A percentile compares a stretch with the other conserved stretches of the same genome.
Conservation (phyloP, 345 rosid genomes). For the Populus pruinosa region DNA sequence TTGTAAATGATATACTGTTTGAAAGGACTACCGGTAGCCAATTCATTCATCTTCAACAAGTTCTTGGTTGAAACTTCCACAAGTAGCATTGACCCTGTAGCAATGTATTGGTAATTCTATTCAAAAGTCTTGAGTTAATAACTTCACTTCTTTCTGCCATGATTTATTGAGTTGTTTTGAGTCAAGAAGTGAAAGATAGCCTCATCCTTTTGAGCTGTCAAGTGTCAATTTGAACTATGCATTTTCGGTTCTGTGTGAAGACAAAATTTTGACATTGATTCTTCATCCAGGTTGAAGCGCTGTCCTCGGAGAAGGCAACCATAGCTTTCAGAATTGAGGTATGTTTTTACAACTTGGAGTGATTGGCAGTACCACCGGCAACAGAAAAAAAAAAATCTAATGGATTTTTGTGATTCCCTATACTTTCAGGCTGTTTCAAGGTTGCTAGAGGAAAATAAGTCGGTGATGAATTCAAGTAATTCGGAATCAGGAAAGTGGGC, state of each 20-base stretch:
- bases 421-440: slow-evolving; percentile 64
- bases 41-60: neutral
- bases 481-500: slow-evolving; percentile 68
- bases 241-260: neutral
- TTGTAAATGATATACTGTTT: too few species aligned
- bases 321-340: slow-evolving; percentile 84
- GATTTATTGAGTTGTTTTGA: neutral
- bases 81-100: neutral
- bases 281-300: slow-evolving; percentile 69
- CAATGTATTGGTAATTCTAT: neutral
- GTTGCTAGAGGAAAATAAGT: slow-evolving; percentile 64
- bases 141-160: neutral
- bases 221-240: neutral
- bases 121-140: neutral
- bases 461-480: slow-evolving; percentile 38
- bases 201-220: neutral
- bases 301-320: slow-evolving; percentile 93
- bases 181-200: too few species aligned
- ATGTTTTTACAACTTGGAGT: neutral
- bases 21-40: too few species aligned
- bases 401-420: neutral
- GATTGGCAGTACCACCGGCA: neutral
- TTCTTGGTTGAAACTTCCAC: neutral
- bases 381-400: neutral
- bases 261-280: neutral